These are phyloP conservation scores for Huntiella abstrusa DNA, from an alignment of 2,329 filamentous ascomycete species.

Conservation along the genomic window DNA sequence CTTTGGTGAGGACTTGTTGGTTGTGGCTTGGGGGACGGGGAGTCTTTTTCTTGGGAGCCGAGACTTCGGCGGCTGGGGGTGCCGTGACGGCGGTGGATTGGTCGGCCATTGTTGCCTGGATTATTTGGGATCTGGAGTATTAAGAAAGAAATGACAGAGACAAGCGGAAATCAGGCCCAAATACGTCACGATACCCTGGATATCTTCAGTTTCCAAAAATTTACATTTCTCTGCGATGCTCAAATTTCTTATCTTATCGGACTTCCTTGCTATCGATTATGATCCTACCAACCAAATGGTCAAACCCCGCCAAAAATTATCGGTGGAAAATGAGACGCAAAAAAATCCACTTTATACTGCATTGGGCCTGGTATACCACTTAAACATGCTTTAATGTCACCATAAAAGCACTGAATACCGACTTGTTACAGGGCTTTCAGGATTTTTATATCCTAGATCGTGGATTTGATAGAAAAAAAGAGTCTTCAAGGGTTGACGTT, in stretches of 20 bases:
- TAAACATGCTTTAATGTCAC: slow-evolving; percentile 1
- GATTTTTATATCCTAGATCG: neutral
- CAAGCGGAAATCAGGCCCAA: neutral
- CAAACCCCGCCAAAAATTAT: slow-evolving; percentile 9
- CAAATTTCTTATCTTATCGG: slow-evolving; percentile 1
- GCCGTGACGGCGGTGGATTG: slow-evolving; percentile 1
- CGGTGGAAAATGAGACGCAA: neutral
- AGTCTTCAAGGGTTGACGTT: too few relatives aligned
- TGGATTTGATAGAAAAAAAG: neutral
- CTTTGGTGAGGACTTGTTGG: neutral
- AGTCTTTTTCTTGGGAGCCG: slow-evolving; percentile 6
- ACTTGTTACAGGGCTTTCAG: too few relatives aligned
- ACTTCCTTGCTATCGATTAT: slow-evolving; percentile 10
- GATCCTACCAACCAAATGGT: slow-evolving; percentile 16
- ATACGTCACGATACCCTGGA: neutral
- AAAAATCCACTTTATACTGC: slow-evolving; percentile 5
- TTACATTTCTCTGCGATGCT: slow-evolving; percentile 1
- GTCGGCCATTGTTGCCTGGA: slow-evolving; percentile 4
- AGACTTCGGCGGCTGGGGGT: neutral
- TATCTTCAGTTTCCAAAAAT: slow-evolving; percentile 4
- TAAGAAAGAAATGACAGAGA: neutral
- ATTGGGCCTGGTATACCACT: neutral
- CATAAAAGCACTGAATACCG: neutral
- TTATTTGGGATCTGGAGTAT: neutral
- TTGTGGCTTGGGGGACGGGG: neutral